Base-by-base conservation (phyloP, 805 yeast genomes). In the Yarrowia sp. region DNA sequence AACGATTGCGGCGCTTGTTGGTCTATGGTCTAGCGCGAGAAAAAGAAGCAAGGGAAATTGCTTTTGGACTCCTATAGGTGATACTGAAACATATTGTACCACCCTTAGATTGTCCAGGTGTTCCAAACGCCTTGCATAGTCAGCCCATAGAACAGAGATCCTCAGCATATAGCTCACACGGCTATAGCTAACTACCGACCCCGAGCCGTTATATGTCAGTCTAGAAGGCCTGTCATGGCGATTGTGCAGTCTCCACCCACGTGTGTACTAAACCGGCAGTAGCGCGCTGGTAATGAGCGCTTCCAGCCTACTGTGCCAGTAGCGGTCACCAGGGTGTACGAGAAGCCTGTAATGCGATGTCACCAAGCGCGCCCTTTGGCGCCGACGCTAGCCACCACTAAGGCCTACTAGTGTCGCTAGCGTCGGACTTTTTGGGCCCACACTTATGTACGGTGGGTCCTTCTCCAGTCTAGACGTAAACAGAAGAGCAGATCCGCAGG, bases 401-500 rank as follows among this genome's bases (percentile, higher is more conserved):
- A 8, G 11, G 4, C 32, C 32, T 26, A 5, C 22, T 53, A 53
- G 43, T n/a, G 32, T 2, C 16, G 7, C 40, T 53, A 53, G 59
- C 59, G 45, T 53, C 59, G 59, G 59, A 53, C 59, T 38, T 40
- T n/a, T 36, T 52, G 16, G 56, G 42, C 22, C 42, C n/a, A 35
- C 56, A n/a, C 32, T 10, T 22, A 49, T 35, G 55, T n/a, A 49
- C 55, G 8, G 55, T 49, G 55, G 55, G 40, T 32, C 36, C 35
- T 12, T 8, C 15, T 35, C 32, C 8, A 15, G 50, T 7, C 50
- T 46, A 46, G 50, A 14, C 50, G 50, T 12, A 19, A 22, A 46
- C 50, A 22, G 26, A 38, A 38, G 40, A 38, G 40, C 40, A 38
- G 40, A 3, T 5, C 40, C 12, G 40, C 3, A 5, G 40, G 40